Evolutionary conservation across 1,284 basidiomycete species (phyloP).

Genomic region (Grifola frondosa): DNA sequence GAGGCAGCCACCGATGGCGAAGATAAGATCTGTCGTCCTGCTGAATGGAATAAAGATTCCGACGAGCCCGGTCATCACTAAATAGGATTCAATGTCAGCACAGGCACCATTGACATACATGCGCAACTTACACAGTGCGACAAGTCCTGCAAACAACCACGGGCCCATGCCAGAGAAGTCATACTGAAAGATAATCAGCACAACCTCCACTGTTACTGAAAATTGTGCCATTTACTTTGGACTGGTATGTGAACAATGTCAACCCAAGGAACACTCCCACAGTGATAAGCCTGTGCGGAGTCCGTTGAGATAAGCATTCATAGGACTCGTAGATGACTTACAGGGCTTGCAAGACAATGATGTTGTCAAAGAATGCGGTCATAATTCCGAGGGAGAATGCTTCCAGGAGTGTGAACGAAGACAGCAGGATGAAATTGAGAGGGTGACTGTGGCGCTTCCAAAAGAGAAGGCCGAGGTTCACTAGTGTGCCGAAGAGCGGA

Average conservation of each 20-base stretch:
- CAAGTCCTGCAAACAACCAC: conserved; percentile 77
- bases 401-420: conserved; percentile 78
- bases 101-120: background rate
- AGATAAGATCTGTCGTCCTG: conserved; percentile 73
- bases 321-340: conserved; percentile 36
- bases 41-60: conserved; percentile 80
- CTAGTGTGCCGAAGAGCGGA: conserved; percentile 70
- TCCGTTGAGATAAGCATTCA: conserved; percentile 14
- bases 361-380: conserved; percentile 73
- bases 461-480: conserved; percentile 76
- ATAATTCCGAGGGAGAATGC: conserved; percentile 78
- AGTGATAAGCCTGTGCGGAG: conserved; percentile 65
- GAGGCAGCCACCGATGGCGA: conserved; percentile 75
- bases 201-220: background rate
- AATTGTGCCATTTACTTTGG: conserved; percentile 50
- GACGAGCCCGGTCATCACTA: conserved; percentile 76
- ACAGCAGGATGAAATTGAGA: conserved; percentile 75
- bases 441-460: conserved; percentile 89
- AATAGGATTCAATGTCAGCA: conserved; percentile 7
- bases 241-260: conserved; percentile 84
- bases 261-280: conserved; percentile 85
- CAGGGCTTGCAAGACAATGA: conserved; percentile 85
- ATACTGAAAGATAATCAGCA: conserved; percentile 50
- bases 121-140: conserved; percentile 60
- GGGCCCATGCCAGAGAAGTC: conserved; percentile 86